phyloP scores from a whole-genome alignment of 1,284 basidiomycete genomes.

The Puccinia triticina region DNA sequence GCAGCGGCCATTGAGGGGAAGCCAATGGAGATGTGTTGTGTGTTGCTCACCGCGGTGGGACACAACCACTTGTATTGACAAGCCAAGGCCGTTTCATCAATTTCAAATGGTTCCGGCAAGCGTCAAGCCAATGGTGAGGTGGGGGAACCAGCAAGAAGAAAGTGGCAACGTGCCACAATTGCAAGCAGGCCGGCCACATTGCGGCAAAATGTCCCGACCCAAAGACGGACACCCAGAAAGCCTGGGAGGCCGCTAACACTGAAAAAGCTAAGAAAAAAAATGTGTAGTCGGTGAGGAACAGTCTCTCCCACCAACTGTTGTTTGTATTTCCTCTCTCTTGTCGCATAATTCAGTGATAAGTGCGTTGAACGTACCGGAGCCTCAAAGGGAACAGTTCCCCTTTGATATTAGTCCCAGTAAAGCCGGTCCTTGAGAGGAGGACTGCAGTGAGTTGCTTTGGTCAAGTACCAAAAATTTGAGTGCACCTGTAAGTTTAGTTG shows the following conservation, averaged over 20 bases:
- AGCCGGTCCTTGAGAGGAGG: too few species aligned
- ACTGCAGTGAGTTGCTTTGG: too few species aligned
- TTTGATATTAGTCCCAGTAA: too few species aligned
- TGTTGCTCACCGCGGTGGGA: background rate
- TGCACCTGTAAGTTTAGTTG: too few species aligned
- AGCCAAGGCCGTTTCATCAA: too few species aligned
- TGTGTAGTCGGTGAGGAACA: background rate
- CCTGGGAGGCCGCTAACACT: background rate
- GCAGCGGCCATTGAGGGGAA: background rate
- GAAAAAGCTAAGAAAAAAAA: background rate
- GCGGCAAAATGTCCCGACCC: background rate
- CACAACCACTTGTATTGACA: background rate
- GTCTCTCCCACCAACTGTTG: conserved; percentile 12
- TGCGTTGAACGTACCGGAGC: background rate
- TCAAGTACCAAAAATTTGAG: too few species aligned
- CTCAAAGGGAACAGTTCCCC: background rate
- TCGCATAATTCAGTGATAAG: background rate
- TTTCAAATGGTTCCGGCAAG: background rate
- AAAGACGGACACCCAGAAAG: background rate
- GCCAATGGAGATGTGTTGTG: background rate
- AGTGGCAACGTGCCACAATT: background rate
- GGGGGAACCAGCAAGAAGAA: background rate
- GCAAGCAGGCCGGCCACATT: background rate
- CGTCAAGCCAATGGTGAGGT: background rate
- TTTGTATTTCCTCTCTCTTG: background rate